Evolutionary conservation across 352 stramenopile species (phyloP).

Genomic region (Pythium brassicae): DNA sequence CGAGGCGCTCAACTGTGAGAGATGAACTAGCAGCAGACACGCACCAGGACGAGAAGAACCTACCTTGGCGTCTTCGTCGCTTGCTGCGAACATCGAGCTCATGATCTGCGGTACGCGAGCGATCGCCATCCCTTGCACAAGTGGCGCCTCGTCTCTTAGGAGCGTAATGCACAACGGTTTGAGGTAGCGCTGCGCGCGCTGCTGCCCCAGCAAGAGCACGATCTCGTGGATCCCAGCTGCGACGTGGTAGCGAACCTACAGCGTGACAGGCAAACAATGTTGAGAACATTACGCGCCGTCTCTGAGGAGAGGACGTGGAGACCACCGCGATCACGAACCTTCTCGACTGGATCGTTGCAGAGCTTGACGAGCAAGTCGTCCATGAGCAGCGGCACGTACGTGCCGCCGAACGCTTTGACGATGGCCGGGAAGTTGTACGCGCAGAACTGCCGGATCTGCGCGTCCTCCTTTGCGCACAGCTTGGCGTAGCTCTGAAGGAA

Average conservation of each 20-base stretch:
- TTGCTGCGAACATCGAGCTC: slow-evolving; percentile 34
- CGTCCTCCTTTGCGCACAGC: slow-evolving; percentile 56
- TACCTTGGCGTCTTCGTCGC: slow-evolving; percentile 75
- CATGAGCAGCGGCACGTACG: slow-evolving; percentile 57
- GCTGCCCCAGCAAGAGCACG: slow-evolving; percentile 50
- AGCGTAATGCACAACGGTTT: slow-evolving; percentile 47
- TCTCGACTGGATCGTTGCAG: slow-evolving; percentile 40
- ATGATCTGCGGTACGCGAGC: slow-evolving; percentile 50
- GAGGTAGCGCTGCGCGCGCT: slow-evolving; percentile 58
- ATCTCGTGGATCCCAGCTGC: slow-evolving; percentile 75
- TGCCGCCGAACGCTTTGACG: slow-evolving; percentile 61
- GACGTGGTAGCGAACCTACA: slow-evolving; percentile 58
- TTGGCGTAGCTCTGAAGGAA: slow-evolving; percentile 62
- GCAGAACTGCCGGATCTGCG: slow-evolving; percentile 52
- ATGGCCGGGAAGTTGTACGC: slow-evolving; percentile 80
- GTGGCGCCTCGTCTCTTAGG: slow-evolving; percentile 58
- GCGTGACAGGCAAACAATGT: neutral
- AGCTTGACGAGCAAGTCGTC: slow-evolving; percentile 69
- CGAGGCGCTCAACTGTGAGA: too few relatives aligned
- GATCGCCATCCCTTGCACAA: slow-evolving; percentile 63
- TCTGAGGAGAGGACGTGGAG: too few relatives aligned
- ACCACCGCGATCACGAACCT: too few relatives aligned
- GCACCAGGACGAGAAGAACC: neutral
- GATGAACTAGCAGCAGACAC: neutral
- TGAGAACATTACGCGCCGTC: too few relatives aligned